Evolutionary conservation across 176 grass and related monocot genomes (phyloP), one percentile per base, ranked within the genome.

Genomic region (Zoysia japonica): DNA sequence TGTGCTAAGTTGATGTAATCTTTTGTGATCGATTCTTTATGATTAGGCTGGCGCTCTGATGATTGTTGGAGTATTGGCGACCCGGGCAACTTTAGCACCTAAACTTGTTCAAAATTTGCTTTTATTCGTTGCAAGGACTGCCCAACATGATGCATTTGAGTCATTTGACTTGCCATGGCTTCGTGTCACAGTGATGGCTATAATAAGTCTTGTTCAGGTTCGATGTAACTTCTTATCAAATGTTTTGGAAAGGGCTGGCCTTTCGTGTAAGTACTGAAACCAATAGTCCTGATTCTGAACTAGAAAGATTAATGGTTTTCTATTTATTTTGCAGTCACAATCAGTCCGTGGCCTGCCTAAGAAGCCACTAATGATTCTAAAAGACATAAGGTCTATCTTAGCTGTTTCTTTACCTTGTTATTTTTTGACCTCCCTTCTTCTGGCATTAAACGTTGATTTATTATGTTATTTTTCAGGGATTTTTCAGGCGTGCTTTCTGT

Each of bases 171-270:
- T 97, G 68, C 89, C 95, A 37, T 97, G 95, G 95, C 87, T 97
- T 80, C 89, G 89, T 85, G 88, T 94, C 71, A 90, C 79, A 47
- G 78, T 82, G 80, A 97, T 97, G 91, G 92, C 95, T 80, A 78
- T 97, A 56, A 90, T 94, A 87, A 94, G 76, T 15, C 89, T 97
- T 69, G 89, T 94, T 76, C 95, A 97, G 92, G 95, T 97, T 81
- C 75, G 5, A 50, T 56, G 20, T 51, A 65, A 48, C 4, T 82
- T 67, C 71, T 77, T 83, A 11, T 79, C 52, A 16, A 67, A 60
- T 42, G 0, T 61, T 28, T n/a, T 82, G 49, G 7, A 61, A 78
- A 66, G 13, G 9, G 5, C 14, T 47, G 15, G 14, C 8, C 5
- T 77, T n/a, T 37, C 66, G 47, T 77, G 50, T 66, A 67, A 67